Percentiles rank a stretch among this genome's conserved stretches.
Conservation (phyloP, 306 rosid species). For the Pyrus bretschneideri region DNA sequence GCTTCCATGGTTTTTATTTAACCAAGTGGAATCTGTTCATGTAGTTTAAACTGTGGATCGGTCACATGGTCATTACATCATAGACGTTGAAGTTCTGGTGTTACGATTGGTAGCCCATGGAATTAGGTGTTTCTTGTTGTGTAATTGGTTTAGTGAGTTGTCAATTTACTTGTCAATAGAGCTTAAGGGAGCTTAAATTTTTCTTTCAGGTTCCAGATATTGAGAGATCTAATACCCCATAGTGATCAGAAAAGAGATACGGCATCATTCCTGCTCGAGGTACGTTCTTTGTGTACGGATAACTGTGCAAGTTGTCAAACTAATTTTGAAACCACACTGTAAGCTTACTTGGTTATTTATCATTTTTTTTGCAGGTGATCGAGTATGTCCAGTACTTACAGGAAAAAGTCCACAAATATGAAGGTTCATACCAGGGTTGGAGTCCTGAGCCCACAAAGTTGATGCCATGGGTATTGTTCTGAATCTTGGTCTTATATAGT, state of each 20-base stretch:
- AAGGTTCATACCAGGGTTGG: constrained; percentile 91
- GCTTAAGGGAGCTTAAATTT: constrained; percentile 22
- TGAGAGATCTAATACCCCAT: constrained; percentile 97
- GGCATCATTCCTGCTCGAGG: constrained; percentile 92
- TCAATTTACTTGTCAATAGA: constrained; percentile 1
- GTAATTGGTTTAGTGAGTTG: not conserved
- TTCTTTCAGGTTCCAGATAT: constrained; percentile 80
- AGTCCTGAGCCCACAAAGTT: constrained; percentile 77
- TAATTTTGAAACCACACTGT: not conserved
- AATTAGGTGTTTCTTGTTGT: not conserved
- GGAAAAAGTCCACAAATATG: constrained; percentile 75
- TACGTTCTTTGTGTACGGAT: constrained; percentile 18
- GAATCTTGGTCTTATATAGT: not conserved
- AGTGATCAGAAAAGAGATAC: constrained; percentile 98
- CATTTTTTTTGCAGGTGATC: constrained; percentile 55
- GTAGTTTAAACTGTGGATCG: not conserved
- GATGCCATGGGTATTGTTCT: constrained; percentile 84
- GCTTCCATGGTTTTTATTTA: constrained; percentile 3
- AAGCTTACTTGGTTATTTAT: not conserved
- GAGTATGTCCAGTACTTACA: constrained; percentile 91
- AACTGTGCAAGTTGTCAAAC: not conserved
- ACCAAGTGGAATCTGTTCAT: constrained; percentile 2
- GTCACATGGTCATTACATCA: not conserved
- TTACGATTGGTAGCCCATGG: not conserved
- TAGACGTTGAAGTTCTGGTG: not conserved